Percentiles rank a stretch among this genome's conserved stretches.
These are phyloP conservation scores for Gyrodon lividus DNA, from an alignment of 768 basidiomycete genomes.

Conservation along the genomic window DNA sequence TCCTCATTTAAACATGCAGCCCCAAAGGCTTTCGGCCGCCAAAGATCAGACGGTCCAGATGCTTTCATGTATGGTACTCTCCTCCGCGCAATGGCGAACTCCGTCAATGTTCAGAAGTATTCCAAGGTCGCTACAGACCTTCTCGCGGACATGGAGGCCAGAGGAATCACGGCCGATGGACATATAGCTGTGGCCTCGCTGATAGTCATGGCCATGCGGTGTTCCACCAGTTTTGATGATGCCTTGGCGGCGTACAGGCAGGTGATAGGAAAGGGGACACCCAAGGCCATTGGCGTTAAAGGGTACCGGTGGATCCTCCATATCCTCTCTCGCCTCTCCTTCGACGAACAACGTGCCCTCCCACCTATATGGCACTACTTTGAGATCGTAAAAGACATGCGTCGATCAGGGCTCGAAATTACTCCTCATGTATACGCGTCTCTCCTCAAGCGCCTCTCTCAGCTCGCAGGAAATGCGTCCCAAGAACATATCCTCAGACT, in stretches of 20 bases:
- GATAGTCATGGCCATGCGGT: conserved; percentile 66
- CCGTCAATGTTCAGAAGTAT: conserved; percentile 49
- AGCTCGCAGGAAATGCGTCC: conserved; percentile 37
- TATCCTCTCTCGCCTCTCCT: conserved; percentile 59
- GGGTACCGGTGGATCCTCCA: conserved; percentile 66
- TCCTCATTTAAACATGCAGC: conserved; percentile 11
- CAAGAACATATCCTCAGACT: conserved; percentile 34
- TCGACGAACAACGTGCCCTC: conserved; percentile 38
- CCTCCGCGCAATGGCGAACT: conserved; percentile 45
- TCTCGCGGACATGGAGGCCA: conserved; percentile 63
- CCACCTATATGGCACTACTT: conserved; percentile 59
- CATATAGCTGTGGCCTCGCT: conserved; percentile 48
- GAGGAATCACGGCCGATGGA: conserved; percentile 45
- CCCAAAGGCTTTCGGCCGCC: conserved; percentile 22
- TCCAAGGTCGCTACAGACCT: conserved; percentile 48
- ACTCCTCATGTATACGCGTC: conserved; percentile 64
- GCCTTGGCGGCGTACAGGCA: conserved; percentile 63
- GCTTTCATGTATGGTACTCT: conserved; percentile 54
- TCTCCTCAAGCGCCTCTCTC: conserved; percentile 56
- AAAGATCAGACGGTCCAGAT: conserved; percentile 46
- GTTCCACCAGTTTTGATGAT: conserved; percentile 49
- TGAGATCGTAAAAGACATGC: conserved; percentile 81
- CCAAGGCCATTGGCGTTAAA: conserved; percentile 45
- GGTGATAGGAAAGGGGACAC: conserved; percentile 29
- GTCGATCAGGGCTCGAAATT: conserved; percentile 54